Evolutionary conservation across 2,329 filamentous ascomycete genomes (phyloP), one percentile per base, ranked within the genome.

Genomic region (Verticillium nubilum): DNA sequence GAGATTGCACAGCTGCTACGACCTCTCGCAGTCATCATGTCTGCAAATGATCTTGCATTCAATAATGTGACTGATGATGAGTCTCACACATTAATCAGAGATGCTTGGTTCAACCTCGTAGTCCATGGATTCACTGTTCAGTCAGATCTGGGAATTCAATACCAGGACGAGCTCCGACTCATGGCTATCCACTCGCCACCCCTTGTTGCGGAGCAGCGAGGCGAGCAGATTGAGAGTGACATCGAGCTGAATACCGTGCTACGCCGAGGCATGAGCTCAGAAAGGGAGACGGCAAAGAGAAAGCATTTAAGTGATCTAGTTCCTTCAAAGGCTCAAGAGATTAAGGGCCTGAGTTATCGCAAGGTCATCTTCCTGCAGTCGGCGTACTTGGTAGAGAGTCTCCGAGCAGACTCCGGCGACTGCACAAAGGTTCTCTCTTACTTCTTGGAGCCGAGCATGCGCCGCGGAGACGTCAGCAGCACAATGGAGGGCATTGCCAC

Each of bases 81-180:
- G 60, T 85, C 86, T 7, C 83, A 90, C 62, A 84, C 86, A 27
- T 77, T 96, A 59, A 84, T 95, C 65, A 87, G 94, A 57, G 93
- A 99, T 78, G 91, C 92, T 5, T 99, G 95, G 95, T 98, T 97
- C 77, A 99, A 99, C 68, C 92, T 98, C 63, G 91, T 93, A 25
- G 90, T 97, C 0, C 95, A 99, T 72, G 95, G 93, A 4, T 96
- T 98, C 70, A 88, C 87, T 10, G 81, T 89, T 12, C 83, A 84
- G 17, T 94, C 92, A 0, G 83, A 87, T 17, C 84, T 90, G 58
- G 90, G 88, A 19, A 88, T 87, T 70, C 84, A 85, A 65, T 86
- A 96, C 67, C 74, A 87, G 56, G 83, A 88, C 60, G 92, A 97
- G 69, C 80, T 99, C 23, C 86, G 90, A 26, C 80, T 91, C 35